Conservation (phyloP, 1,284 basidiomycete species). For the Hypsizygus ulmarius region DNA sequence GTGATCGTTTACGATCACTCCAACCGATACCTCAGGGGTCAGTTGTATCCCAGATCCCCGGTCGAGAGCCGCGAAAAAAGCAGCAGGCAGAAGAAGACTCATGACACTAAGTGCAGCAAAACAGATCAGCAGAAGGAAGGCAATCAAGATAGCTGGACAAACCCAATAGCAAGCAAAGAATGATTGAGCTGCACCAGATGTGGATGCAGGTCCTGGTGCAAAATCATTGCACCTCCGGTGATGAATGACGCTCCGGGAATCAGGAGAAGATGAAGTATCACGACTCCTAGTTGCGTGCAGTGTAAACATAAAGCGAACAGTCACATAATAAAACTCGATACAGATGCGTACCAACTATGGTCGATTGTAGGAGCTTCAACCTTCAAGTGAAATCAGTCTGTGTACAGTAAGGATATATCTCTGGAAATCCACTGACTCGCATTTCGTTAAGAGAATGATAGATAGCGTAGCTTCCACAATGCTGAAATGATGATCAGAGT, state of each 20-base stretch:
- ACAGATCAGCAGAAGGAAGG: background rate
- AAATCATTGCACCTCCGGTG: conserved; percentile 54
- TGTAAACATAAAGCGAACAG: background rate
- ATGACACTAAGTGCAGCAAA: conserved; percentile 44
- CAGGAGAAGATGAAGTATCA: conserved; percentile 59
- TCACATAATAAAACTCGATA: background rate
- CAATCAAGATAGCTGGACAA: conserved; percentile 14
- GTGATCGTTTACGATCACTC: conserved; percentile 37
- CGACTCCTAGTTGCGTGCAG: conserved; percentile 41
- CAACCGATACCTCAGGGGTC: conserved; percentile 21
- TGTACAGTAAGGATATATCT: conserved; percentile 1
- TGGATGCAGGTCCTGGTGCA: conserved; percentile 43
- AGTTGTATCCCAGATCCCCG: conserved; percentile 26
- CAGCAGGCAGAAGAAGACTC: conserved; percentile 58
- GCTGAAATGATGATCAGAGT: conserved; percentile 24
- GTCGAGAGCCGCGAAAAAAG: conserved; percentile 63
- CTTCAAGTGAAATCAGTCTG: conserved; percentile 26
- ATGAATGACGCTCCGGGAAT: conserved; percentile 62
- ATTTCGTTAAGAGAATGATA: conserved; percentile 59
- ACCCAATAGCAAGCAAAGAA: conserved; percentile 66
- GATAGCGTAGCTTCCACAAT: conserved; percentile 64
- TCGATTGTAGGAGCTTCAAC: conserved; percentile 55
- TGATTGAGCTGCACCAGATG: conserved; percentile 61
- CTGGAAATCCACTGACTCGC: conserved; percentile 50
- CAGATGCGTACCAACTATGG: conserved; percentile 46